Evolutionary conservation across 192 early-diverging fungal species (phyloP).

Genomic region (Gryganskiella cystojenkinii): DNA sequence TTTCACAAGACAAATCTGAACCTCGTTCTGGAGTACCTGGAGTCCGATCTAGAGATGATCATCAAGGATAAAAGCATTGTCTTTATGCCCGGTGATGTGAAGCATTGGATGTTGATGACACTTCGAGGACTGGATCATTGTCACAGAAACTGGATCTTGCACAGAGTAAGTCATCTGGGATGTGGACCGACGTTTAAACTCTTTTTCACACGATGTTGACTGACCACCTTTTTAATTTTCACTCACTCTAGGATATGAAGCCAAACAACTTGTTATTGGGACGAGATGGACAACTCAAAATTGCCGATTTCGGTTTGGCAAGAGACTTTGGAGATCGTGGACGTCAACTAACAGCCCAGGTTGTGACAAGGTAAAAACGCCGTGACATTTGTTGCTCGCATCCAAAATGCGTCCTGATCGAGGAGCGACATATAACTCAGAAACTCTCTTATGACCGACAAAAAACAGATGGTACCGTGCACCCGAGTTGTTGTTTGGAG

Average conservation of each 20-base stretch:
- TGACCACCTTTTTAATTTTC: not conserved
- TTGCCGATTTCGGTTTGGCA: slow-evolving; percentile 99
- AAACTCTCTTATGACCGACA: no score
- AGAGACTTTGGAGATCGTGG: slow-evolving; percentile 88
- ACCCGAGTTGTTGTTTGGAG: slow-evolving; percentile 93
- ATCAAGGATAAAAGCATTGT: slow-evolving; percentile 93
- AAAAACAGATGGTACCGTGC: slow-evolving; percentile 94
- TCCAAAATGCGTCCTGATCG: not conserved
- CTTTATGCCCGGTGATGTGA: slow-evolving; percentile 93
- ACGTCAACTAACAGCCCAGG: slow-evolving; percentile 90
- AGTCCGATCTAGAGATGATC: slow-evolving; percentile 94
- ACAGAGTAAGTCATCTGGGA: slow-evolving; percentile 67
- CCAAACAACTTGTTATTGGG: slow-evolving; percentile 88
- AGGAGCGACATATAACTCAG: no score
- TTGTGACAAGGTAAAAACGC: slow-evolving; percentile 83
- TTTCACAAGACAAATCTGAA: slow-evolving; percentile 92
- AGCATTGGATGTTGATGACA: slow-evolving; percentile 98
- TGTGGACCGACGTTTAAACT: not conserved
- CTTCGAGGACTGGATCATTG: slow-evolving; percentile 92
- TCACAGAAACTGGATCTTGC: slow-evolving; percentile 90
- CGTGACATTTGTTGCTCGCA: not conserved
- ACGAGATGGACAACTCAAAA: slow-evolving; percentile 89
- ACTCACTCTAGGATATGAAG: slow-evolving; percentile 76
- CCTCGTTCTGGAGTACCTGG: slow-evolving; percentile 94
- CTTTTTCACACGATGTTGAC: not conserved